Evolutionary conservation across 805 yeast genomes (phyloP), one percentile per base, ranked within the genome.

Genomic region (Metschnikowia chrysomelidarum): DNA sequence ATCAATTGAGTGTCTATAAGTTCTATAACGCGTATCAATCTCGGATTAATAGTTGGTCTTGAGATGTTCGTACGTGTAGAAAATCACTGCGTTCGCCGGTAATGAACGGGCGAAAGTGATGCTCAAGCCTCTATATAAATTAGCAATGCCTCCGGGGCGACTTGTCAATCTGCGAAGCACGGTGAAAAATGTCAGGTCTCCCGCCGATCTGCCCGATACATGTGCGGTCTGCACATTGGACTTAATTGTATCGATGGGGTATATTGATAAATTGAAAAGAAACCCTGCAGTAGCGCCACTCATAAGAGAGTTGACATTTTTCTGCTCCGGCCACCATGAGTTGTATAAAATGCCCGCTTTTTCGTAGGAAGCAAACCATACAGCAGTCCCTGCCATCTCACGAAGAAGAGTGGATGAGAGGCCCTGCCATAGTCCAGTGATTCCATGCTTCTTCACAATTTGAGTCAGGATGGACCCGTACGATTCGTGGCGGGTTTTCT

Each of bases 321-420:
- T 54, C 36, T 38, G 32, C 24, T 24, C 29, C 19, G 47, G 43
- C 22, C 42, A 40, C 7, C 23, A 32, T 18, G 39, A 24, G 40
- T 69, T 67, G 44, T 76, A 62, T n/a, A 51, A 45, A 1, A 50
- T 49, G 14, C 64, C 56, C 6, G 73, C 62, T 28, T 71, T 61
- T 54, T 88, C 96, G 57, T 88, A 88, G 12, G 93, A 76, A 0
- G 95, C 91, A 63, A 89, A 89, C 97, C 97, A 89, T 2, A 91
- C 80, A 4, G 95, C 86, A 2, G 96, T 85, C 6, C 97, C 97
- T 19, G 88, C 82, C 24, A 86, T 73, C 56, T 89, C 98, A 50
- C 97, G 73, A 2, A 85, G 44, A 30, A 87, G 61, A 0, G 98
- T 89, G 14, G 93, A 80, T 0, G 79, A 65, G 47, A 88, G 88